Percentiles rank a stretch among this genome's conserved stretches.
Conservation (phyloP, 805 yeast species). For the Metschnikowia bowlesiae region DNA sequence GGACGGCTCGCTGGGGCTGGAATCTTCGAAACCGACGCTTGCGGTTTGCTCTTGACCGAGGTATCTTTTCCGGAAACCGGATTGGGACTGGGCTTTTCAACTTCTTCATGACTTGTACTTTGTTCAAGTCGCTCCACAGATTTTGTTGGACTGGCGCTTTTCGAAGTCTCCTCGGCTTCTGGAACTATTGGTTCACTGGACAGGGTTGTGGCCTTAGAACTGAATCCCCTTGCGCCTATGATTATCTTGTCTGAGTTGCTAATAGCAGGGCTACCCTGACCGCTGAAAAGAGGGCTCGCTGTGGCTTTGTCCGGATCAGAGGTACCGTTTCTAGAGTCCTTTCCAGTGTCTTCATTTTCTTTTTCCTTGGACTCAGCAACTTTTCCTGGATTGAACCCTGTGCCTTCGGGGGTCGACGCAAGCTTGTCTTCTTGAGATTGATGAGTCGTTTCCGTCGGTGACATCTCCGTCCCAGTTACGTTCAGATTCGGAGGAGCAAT, state of each 20-base stretch:
- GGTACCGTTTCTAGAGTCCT: not conserved
- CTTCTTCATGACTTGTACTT: not conserved
- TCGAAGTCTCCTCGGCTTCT: not conserved
- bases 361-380: not conserved
- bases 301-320: not conserved
- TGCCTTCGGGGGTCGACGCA: not conserved
- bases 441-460: not conserved
- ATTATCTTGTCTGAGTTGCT: slow-evolving; percentile 3
- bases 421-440: not conserved
- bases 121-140: not conserved
- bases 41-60: not conserved
- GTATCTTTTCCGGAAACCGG: not conserved
- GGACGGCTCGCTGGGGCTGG: slow-evolving; percentile 8
- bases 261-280: slow-evolving; percentile 2
- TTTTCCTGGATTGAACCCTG: not conserved
- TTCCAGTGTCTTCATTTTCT: not conserved
- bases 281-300: not conserved
- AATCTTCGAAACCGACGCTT: not conserved
- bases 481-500: not conserved
- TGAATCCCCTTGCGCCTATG: slow-evolving; percentile 1
- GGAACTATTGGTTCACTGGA: not conserved
- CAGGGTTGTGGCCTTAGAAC: not conserved
- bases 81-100: not conserved
- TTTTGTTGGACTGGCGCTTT: not conserved
- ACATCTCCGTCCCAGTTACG: not conserved